These are phyloP conservation scores for Podospora comata DNA, from an alignment of 495 filamentous ascomycete genomes.

Conservation along the genomic window DNA sequence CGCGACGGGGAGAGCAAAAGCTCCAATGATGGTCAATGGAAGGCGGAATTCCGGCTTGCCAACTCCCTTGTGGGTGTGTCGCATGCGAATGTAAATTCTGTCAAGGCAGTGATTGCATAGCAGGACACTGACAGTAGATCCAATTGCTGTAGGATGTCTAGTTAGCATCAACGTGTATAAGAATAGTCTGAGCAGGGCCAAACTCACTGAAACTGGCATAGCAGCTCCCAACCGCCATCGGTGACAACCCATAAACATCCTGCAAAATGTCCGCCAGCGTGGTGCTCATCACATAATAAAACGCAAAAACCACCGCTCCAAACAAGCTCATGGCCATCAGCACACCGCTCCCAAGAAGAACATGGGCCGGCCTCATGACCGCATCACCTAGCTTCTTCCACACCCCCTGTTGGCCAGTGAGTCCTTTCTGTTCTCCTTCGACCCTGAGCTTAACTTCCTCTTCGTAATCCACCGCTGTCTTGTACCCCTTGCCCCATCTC, in stretches of 20 bases:
- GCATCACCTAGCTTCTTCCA: constrained; percentile 36
- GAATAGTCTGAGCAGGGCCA: background rate
- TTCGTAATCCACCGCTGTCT: constrained; percentile 18
- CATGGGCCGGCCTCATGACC: constrained; percentile 45
- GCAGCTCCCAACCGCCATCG: constrained; percentile 44
- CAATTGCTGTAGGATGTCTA: constrained; percentile 39
- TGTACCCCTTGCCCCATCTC: constrained; percentile 23
- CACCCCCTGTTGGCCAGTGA: background rate
- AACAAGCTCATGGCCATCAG: constrained; percentile 49
- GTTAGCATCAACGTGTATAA: constrained; percentile 27
- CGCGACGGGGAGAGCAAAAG: constrained; percentile 41
- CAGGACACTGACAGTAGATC: constrained; percentile 48
- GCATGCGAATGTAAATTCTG: constrained; percentile 50
- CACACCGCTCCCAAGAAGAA: constrained; percentile 49
- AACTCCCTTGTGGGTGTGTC: constrained; percentile 36
- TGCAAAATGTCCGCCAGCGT: constrained; percentile 52
- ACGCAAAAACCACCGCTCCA: constrained; percentile 49
- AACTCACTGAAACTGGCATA: constrained; percentile 53
- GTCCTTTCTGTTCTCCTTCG: constrained; percentile 31
- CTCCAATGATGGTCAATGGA: constrained; percentile 47
- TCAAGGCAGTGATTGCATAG: constrained; percentile 48
- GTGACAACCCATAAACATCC: constrained; percentile 45
- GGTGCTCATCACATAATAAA: constrained; percentile 53
- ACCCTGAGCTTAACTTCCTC: constrained; percentile 40
- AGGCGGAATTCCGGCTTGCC: constrained; percentile 51